These are phyloP conservation scores for Starmera quercuum DNA, from an alignment of 805 yeast genomes.

Conservation along the genomic window DNA sequence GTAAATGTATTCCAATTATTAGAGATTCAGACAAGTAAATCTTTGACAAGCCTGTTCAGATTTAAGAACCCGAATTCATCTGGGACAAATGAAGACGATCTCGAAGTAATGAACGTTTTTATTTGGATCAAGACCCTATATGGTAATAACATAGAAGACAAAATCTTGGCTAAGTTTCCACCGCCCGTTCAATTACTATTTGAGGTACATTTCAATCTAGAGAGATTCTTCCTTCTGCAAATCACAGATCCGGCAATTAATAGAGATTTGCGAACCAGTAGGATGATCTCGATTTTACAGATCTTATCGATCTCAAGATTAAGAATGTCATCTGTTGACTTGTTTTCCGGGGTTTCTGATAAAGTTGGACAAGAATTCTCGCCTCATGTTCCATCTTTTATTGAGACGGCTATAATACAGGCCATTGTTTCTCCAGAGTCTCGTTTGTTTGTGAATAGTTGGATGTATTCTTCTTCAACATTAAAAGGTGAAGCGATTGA, in stretches of 20 bases:
- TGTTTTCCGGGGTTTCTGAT: slow-evolving; percentile 25
- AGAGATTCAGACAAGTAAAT: slow-evolving; percentile 58
- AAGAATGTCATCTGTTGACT: slow-evolving; percentile 52
- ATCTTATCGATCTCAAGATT: slow-evolving; percentile 57
- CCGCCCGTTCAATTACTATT: slow-evolving; percentile 58
- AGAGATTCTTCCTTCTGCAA: slow-evolving; percentile 55
- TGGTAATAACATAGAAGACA: slow-evolving; percentile 34
- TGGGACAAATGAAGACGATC: slow-evolving; percentile 39
- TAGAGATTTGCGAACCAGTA: slow-evolving; percentile 49
- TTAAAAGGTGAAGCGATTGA: slow-evolving; percentile 13
- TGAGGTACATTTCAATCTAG: slow-evolving; percentile 59
- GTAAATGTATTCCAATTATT: slow-evolving; percentile 62
- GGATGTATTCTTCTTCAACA: slow-evolving; percentile 47
- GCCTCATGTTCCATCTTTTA: slow-evolving; percentile 68
- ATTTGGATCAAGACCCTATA: slow-evolving; percentile 57
- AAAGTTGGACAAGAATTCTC: slow-evolving; percentile 30
- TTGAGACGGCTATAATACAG: slow-evolving; percentile 71
- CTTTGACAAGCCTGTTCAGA: slow-evolving; percentile 49
- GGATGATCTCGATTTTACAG: slow-evolving; percentile 62
- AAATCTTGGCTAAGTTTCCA: slow-evolving; percentile 49
- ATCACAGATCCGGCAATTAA: slow-evolving; percentile 55
- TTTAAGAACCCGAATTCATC: slow-evolving; percentile 27
- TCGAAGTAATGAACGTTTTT: slow-evolving; percentile 62
- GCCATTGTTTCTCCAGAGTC: slow-evolving; percentile 79
- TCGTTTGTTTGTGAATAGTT: slow-evolving; percentile 55